Base-by-base conservation (phyloP, 179 eudicot genomes). In the Camellia oleifera region DNA sequence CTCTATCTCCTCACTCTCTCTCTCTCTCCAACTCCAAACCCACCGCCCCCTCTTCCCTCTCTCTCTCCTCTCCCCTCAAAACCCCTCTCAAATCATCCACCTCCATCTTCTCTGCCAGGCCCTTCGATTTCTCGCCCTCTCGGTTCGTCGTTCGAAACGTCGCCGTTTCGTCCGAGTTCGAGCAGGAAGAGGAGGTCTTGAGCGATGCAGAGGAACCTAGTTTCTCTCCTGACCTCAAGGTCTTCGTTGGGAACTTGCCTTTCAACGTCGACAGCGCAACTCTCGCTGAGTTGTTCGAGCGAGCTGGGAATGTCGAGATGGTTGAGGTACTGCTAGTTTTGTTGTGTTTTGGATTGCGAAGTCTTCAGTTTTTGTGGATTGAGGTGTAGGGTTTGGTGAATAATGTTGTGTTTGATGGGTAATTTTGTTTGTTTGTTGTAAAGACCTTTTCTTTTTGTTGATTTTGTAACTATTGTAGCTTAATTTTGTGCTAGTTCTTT, bases 231-330 rank as follows among this genome's bases (percentile, higher is more conserved):
- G 97, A 90, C 83, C 83, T 88, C 32, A 96, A 92, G 72, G 86
- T 96, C 63, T 96, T 96, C 52, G 99, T 96, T 1, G 98, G 99
- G 23, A 96, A 96, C 76, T 84, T 96, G 61, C 94, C 99, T 0
- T 96, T 94, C 46, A 86, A 26, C 69, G 97, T 88, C 26, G 99
- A 96, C 74, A 94, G 98, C 46, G 81, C 97, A 26, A 77, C 83
- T 56, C 92, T 96, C 70, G 97, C 98, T 82, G 90, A 78, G 0
- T 76, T 96, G 82, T 96, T 96, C 52, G 93, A 80, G 42, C 83
- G 77, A n/a, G 96, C 88, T 45, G 99, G 99, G 0, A 87, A 84
- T 62, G 98, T 96, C 60, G 92, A 92, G 84, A 92, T 90, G 94
- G 99, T 92, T 85, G 99, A 96, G 98, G 99, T 96, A 87, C 23